Evolutionary conservation across 495 filamentous ascomycete genomes (phyloP), one percentile per base, ranked within the genome.

Genomic region (Evernia prunastri): DNA sequence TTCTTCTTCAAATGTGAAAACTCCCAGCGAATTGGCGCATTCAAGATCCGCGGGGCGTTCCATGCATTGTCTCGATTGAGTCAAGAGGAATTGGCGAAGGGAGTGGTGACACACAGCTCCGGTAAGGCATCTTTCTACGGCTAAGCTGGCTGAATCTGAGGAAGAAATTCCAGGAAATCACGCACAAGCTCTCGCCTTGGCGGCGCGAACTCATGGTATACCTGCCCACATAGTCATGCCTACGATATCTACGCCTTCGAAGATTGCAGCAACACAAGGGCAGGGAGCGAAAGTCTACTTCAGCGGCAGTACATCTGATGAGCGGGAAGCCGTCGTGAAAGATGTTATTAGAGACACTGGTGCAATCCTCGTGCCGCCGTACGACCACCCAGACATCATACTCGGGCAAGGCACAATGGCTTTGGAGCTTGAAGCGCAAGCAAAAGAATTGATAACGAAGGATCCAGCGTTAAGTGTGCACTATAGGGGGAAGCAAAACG

Each of bases 1-100:
- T 81, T 98, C 66, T 92, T 88, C 76, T 96, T 98, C 82, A 98
- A 98, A 78, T 96, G 91, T 76, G 93, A 98, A 79, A 96, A 97
- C 76, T 81, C 87, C 42, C 93, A 97, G 77, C 86, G 85, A 54
- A 87, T 94, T 59, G 94, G 93, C 61, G 93, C 93, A 20, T 98
- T 98, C 78, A 98, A 98, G 77, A 86, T 85, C 25, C 79, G 93
- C 0, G 93, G 93, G 4, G 93, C 94, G 3, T 95, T 95, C 67
- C 91, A 97, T 78, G 93, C 93, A 3, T 71, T 98, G 51, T 78
- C 85, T 58, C 72, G 88, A n/a, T 73, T 98, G 66, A 84, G 83
- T 60, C 77, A 80, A 63, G 83, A 87, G 64, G 83, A 83, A 75
- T 75, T 79, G 33, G 81, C 79, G 62, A 83, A 74, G 69, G 93